phyloP scores from a whole-genome alignment of 2,329 filamentous ascomycete species.

The Colletotrichum trifolii region DNA sequence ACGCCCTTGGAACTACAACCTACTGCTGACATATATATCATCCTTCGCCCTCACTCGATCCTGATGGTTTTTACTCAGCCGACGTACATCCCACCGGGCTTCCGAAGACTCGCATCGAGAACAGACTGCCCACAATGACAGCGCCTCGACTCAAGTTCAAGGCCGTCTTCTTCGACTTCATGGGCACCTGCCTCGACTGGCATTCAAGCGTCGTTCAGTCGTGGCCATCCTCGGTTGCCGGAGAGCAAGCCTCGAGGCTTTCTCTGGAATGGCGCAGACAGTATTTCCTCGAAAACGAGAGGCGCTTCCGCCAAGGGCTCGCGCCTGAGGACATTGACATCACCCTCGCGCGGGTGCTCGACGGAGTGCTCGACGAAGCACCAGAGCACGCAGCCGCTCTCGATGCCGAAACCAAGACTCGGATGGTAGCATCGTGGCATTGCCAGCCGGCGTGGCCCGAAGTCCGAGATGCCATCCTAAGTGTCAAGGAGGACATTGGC shows the following conservation, averaged over 20 bases:
- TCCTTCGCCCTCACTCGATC: no score
- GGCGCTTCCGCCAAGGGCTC: slow-evolving; percentile 47
- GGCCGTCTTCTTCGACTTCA: slow-evolving; percentile 67
- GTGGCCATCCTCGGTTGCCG: slow-evolving; percentile 48
- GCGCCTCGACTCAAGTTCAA: slow-evolving; percentile 42
- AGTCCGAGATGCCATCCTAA: slow-evolving; percentile 53
- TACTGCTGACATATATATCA: no score
- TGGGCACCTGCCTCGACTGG: slow-evolving; percentile 69
- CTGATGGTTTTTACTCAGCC: no score
- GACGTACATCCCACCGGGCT: no score
- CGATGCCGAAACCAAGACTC: slow-evolving; percentile 32
- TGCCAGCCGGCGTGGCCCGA: slow-evolving; percentile 63
- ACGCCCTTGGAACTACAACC: no score
- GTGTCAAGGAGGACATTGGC: slow-evolving; percentile 48
- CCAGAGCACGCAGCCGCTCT: slow-evolving; percentile 13
- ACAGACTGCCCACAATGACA: no score
- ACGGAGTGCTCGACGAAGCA: slow-evolving; percentile 46
- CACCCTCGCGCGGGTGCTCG: slow-evolving; percentile 57
- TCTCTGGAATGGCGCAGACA: slow-evolving; percentile 61
- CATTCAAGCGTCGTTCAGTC: slow-evolving; percentile 52
- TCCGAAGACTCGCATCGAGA: no score
- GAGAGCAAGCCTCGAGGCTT: slow-evolving; percentile 49
- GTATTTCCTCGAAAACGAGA: slow-evolving; percentile 59
- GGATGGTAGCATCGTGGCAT: slow-evolving; percentile 58
- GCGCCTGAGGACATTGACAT: slow-evolving; percentile 62